Percentiles rank a stretch among this genome's conserved stretches.
phyloP scores from a whole-genome alignment of 2,329 filamentous ascomycete genomes.

The Fusarium lyarnte region DNA sequence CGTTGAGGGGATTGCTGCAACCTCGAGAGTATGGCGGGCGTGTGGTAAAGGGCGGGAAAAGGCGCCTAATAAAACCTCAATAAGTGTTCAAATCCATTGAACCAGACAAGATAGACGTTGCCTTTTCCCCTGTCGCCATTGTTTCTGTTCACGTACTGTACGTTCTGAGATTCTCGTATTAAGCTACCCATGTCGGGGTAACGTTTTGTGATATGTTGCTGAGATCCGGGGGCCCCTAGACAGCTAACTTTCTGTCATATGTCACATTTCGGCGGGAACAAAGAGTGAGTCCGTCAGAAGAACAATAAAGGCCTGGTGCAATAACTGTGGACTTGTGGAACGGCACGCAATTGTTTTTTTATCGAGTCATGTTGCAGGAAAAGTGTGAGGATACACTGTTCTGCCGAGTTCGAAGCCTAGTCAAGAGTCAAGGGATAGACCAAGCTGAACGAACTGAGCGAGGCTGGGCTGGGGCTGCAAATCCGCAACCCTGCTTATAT shows the following conservation, averaged over 20 bases:
- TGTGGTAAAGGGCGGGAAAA: conserved; percentile 22
- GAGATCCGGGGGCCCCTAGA: conserved; percentile 18
- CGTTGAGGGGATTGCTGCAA: conserved; percentile 18
- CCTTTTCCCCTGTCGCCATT: conserved; percentile 7
- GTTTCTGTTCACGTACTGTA: neutral
- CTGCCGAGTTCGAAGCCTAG: neutral
- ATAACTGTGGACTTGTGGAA: conserved; percentile 4
- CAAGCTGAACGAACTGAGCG: neutral
- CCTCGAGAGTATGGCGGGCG: conserved; percentile 21
- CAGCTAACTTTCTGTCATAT: conserved; percentile 21
- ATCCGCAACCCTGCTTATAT: conserved; percentile 14
- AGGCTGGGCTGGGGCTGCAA: neutral
- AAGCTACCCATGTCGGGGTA: conserved; percentile 23
- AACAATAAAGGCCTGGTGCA: conserved; percentile 9
- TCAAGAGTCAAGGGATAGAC: neutral
- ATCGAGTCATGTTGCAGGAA: conserved; percentile 10
- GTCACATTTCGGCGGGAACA: conserved; percentile 22
- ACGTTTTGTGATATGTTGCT: conserved; percentile 18
- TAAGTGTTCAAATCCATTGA: neutral
- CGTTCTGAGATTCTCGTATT: conserved; percentile 7
- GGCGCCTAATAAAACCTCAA: conserved; percentile 12
- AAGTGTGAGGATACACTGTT: neutral
- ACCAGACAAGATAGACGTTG: conserved; percentile 1
- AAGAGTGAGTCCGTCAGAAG: conserved; percentile 2
- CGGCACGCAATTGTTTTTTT: conserved; percentile 1